Base-by-base conservation (phyloP, 495 filamentous ascomycete genomes). In the Aspergillus leporis region DNA sequence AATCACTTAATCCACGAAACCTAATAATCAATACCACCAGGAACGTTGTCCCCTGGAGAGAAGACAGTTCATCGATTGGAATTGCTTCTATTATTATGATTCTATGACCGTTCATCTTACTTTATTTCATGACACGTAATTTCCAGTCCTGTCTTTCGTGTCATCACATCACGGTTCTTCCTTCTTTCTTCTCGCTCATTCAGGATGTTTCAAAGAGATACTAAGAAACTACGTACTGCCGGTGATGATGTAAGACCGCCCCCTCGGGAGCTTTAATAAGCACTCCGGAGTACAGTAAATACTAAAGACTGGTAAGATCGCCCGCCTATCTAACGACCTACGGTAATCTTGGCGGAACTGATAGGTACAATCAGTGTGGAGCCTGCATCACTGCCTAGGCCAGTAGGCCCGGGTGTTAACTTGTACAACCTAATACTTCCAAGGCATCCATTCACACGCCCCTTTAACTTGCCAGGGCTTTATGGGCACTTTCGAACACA, bases 231-330 rank as follows among this genome's bases (percentile, higher is more conserved):
- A n/a, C n/a, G n/a, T n/a, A 14, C 43, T 14, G 55, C 31, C 25
- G 55, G 4, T 47, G 57, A 59, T 53, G 50, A 59, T 59, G 57
- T 53, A 59, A 59, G 56, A 59, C 56, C 56, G 49, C 49, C 47
- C 41, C 14, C 12, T 16, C 41, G 9, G 18, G 43, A 30, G 51
- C 18, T 38, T n/a, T 28, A 14, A 23, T 34, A 52, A 5, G n/a
- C n/a, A n/a, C n/a, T n/a, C n/a, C n/a, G n/a, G n/a, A n/a, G 38
- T 41, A 41, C 38, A 41, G 8, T 8, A 12, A 36, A 14, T 36
- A 36, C 34, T 36, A 19, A 45, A 7, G 2, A 21, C 9, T 21
- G 5, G 16, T 21, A 41, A 40, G 51, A 40, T 53, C 48, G 13
- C 19, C n/a, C 25, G 54, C 28, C 40, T 57, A 14, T 23, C 55